Evolutionary conservation across 306 rosid species (phyloP).

Genomic region (Canavalia ensiformis): DNA sequence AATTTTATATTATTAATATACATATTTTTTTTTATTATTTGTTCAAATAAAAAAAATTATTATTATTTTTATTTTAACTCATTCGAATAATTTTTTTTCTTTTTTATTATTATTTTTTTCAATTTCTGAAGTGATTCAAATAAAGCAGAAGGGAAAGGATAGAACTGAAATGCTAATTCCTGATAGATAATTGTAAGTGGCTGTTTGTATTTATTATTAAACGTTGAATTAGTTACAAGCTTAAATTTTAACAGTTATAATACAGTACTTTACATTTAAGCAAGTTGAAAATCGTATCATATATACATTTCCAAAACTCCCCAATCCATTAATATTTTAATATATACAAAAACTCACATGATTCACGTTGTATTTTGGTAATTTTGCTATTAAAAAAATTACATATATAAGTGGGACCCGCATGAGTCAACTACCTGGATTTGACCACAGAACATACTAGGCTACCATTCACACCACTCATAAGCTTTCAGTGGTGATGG

Average conservation of each 20-base stretch:
- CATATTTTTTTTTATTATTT: too few relatives aligned
- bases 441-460: conserved; percentile 12
- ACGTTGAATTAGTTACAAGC: too few relatives aligned
- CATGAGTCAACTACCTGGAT: conserved; percentile 28
- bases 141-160: too few relatives aligned
- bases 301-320: conserved; percentile 1
- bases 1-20: too few relatives aligned
- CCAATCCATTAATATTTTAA: neutral
- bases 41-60: too few relatives aligned
- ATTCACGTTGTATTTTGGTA: conserved; percentile 18
- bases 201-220: too few relatives aligned
- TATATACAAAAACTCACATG: conserved; percentile 13
- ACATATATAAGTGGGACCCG: neutral
- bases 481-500: conserved; percentile 10
- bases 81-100: too few relatives aligned
- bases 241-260: neutral
- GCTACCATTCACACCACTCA: conserved; percentile 6
- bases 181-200: too few relatives aligned
- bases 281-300: conserved; percentile 1
- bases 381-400: neutral
- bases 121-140: too few relatives aligned
- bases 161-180: too few relatives aligned
- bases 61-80: too few relatives aligned
- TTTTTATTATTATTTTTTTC: too few relatives aligned
- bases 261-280: neutral